These are phyloP conservation scores for Prototheca cutis DNA, from an alignment of 163 green algal species.

Conservation along the genomic window DNA sequence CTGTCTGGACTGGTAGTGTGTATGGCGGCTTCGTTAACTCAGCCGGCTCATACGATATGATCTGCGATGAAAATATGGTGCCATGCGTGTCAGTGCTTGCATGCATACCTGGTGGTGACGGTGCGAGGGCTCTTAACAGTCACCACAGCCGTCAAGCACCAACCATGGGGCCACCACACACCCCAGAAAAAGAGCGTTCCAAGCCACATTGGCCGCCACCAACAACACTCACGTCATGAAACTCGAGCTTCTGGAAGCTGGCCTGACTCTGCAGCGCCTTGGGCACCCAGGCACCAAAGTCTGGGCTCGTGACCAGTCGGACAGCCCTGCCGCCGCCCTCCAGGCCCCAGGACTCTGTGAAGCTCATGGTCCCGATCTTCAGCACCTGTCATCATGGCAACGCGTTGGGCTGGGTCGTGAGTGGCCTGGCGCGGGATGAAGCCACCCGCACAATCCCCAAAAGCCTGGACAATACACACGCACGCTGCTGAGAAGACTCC, in stretches of 20 bases:
- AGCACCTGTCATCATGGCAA: no score
- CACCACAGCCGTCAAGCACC: no score
- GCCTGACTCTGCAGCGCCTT: slow-evolving; percentile 11
- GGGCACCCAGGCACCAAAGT: slow-evolving; percentile 20
- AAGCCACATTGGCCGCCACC: no score
- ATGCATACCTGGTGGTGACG: no score
- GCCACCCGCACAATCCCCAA: no score
- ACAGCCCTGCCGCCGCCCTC: slow-evolving; percentile 3
- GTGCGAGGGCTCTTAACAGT: no score
- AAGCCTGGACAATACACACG: background rate
- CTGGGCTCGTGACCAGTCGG: slow-evolving; percentile 17
- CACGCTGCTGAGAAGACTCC: background rate
- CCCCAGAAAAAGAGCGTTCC: no score
- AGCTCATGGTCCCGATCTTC: slow-evolving; percentile 3
- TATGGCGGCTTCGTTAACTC: slow-evolving; percentile 7
- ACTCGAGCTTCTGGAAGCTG: slow-evolving; percentile 9
- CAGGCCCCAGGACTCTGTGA: slow-evolving; percentile 3
- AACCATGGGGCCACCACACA: no score
- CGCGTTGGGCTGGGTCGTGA: no score
- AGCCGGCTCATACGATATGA: slow-evolving; percentile 6
- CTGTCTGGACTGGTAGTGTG: slow-evolving; percentile 11
- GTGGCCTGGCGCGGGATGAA: no score
- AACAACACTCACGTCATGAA: slow-evolving; percentile 16
- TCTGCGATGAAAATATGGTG: background rate
- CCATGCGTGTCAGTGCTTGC: no score